Conservation (phyloP, 768 basidiomycete species). For the Russula sp. region DNA sequence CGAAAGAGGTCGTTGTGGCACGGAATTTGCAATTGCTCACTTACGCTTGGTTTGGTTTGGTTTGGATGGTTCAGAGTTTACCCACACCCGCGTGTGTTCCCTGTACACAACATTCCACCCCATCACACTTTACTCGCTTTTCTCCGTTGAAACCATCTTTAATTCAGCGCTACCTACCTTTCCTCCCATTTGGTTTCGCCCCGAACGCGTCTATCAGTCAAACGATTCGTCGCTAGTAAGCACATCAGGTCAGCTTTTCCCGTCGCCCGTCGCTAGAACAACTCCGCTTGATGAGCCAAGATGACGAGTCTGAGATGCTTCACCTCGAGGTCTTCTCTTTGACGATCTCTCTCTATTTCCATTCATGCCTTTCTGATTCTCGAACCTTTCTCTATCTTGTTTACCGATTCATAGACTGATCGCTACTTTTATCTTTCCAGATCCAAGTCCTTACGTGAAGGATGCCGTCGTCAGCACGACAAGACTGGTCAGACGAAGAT, state of each 20-base stretch:
- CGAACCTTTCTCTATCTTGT: constrained; percentile 18
- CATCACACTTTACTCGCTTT: neutral
- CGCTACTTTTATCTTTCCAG: constrained; percentile 3
- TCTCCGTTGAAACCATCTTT: neutral
- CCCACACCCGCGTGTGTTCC: neutral
- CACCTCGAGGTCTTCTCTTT: constrained; percentile 36
- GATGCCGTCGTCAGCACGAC: constrained; percentile 41
- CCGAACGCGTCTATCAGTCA: neutral
- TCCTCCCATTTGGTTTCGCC: neutral
- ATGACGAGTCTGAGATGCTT: constrained; percentile 78
- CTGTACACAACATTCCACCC: neutral
- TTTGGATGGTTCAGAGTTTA: neutral
- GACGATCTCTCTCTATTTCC: constrained; percentile 68
- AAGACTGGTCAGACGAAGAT: constrained; percentile 80
- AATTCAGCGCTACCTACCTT: neutral
- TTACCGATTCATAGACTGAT: constrained; percentile 20
- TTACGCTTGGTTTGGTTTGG: too few species aligned
- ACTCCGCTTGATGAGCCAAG: constrained; percentile 36
- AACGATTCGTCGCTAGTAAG: neutral
- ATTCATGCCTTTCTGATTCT: constrained; percentile 92
- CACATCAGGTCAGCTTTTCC: constrained; percentile 3
- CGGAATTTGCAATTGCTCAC: neutral
- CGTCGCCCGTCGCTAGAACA: neutral
- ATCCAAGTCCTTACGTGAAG: neutral
- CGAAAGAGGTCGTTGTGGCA: neutral